phyloP scores from a whole-genome alignment of 1,139 yeast genomes.

The Kazachstania sp. region DNA sequence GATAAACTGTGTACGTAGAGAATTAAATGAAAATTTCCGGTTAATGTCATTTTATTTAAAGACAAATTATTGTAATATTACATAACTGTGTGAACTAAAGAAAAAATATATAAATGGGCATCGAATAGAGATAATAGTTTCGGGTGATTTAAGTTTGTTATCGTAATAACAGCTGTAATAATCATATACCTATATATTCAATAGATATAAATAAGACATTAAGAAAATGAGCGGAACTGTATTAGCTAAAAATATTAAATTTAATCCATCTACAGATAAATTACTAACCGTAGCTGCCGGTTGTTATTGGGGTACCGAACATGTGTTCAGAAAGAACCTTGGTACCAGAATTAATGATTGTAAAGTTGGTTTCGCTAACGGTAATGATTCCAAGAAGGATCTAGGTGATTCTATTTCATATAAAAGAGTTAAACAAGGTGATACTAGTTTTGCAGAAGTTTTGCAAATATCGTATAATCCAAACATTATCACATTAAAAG shows the following conservation, averaged over 20 bases:
- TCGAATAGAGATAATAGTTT: too few relatives aligned
- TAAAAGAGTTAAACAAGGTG: slow-evolving; percentile 64
- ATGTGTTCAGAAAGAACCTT: slow-evolving; percentile 64
- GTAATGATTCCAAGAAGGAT: slow-evolving; percentile 33
- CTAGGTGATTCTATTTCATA: slow-evolving; percentile 50
- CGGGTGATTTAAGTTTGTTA: too few relatives aligned
- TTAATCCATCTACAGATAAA: slow-evolving; percentile 36
- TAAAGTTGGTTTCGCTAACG: slow-evolving; percentile 89
- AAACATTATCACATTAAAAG: slow-evolving; percentile 43
- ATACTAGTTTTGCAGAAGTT: slow-evolving; percentile 68
- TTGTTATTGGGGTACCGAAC: slow-evolving; percentile 96
- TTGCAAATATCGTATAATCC: slow-evolving; percentile 82
- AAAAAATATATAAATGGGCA: too few relatives aligned
- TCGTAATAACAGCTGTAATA: too few relatives aligned
- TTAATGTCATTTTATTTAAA: too few relatives aligned
- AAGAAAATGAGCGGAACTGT: slow-evolving; percentile 2
- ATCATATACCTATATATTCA: neutral
- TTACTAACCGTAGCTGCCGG: slow-evolving; percentile 66
- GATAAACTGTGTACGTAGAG: too few relatives aligned
- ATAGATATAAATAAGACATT: neutral
- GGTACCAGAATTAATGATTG: slow-evolving; percentile 52
- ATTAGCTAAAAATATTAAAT: slow-evolving; percentile 33
- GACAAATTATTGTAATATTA: too few relatives aligned
- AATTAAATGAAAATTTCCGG: too few relatives aligned
- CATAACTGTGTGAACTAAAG: too few relatives aligned